Percentiles rank a stretch among this genome's conserved stretches.
Conservation (phyloP, 1,284 basidiomycete species). For the Fomitopsis pinicola region DNA sequence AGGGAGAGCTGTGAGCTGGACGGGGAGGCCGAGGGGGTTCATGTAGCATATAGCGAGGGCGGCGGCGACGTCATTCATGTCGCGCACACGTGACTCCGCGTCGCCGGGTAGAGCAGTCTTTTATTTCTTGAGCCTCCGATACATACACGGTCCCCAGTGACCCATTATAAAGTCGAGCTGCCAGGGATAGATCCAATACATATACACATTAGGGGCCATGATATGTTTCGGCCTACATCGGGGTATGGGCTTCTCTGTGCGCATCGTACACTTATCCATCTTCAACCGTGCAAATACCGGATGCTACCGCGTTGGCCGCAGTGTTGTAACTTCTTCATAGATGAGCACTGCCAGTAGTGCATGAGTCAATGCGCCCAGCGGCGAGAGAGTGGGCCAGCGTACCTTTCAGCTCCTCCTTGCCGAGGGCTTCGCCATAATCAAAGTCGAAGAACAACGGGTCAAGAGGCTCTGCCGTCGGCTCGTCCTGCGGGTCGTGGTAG, state of each 20-base stretch:
- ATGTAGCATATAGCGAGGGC: no score
- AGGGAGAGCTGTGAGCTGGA: background rate
- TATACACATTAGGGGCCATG: background rate
- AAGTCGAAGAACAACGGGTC: conserved; percentile 91
- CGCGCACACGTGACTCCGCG: no score
- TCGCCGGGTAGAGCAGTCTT: no score
- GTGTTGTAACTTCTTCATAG: conserved; percentile 52
- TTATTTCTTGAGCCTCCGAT: no score
- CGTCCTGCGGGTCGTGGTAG: conserved; percentile 88
- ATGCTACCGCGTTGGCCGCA: conserved; percentile 12
- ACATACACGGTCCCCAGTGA: no score
- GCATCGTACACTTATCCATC: background rate
- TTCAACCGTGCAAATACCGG: background rate
- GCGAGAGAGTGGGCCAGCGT: conserved; percentile 18
- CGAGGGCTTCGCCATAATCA: conserved; percentile 65
- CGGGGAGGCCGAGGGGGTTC: background rate
- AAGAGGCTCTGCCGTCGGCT: conserved; percentile 76
- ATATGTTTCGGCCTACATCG: background rate
- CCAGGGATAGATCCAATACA: background rate
- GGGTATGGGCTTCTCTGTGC: conserved; percentile 2
- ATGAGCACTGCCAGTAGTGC: conserved; percentile 40
- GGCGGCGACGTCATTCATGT: no score
- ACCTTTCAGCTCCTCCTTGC: conserved; percentile 73
- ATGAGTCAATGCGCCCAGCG: background rate
- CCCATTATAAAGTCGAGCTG: no score